These are phyloP conservation scores for Hypoxylon lenormandii DNA, from an alignment of 495 filamentous ascomycete species.

Conservation along the genomic window DNA sequence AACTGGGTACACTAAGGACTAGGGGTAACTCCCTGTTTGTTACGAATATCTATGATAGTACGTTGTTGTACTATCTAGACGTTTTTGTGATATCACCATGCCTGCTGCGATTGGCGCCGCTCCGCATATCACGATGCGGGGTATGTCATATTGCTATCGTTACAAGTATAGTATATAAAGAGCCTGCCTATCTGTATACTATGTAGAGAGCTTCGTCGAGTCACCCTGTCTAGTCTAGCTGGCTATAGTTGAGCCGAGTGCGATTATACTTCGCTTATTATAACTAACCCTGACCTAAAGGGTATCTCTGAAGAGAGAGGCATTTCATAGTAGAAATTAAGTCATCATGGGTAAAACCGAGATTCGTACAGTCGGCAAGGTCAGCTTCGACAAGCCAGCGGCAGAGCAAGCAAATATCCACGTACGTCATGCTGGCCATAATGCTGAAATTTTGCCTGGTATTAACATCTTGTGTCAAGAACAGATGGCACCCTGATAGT, in stretches of 20 bases:
- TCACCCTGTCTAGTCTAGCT: background rate
- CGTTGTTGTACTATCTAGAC: background rate
- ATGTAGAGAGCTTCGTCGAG: background rate
- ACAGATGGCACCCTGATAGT: constrained; percentile 96
- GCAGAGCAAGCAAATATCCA: constrained; percentile 79
- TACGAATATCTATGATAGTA: constrained; percentile 23
- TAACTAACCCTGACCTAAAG: background rate
- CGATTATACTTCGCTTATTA: background rate
- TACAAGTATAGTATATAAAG: constrained; percentile 2
- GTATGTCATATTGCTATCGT: constrained; percentile 9
- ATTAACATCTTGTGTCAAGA: constrained; percentile 62
- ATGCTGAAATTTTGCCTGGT: background rate
- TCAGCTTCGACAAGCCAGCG: constrained; percentile 82
- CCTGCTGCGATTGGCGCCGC: constrained; percentile 23
- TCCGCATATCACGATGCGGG: constrained; percentile 33
- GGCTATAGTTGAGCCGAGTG: background rate
- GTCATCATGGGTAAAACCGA: constrained; percentile 66
- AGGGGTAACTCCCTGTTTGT: constrained; percentile 4
- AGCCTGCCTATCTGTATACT: background rate
- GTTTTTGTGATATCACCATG: constrained; percentile 28
- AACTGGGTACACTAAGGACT: constrained; percentile 12
- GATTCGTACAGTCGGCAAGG: constrained; percentile 80
- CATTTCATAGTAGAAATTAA: background rate
- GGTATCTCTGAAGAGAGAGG: background rate
- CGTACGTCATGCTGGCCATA: constrained; percentile 61